phyloP scores from a whole-genome alignment of 305 asterid species.

The Fraxinus baroniana region DNA sequence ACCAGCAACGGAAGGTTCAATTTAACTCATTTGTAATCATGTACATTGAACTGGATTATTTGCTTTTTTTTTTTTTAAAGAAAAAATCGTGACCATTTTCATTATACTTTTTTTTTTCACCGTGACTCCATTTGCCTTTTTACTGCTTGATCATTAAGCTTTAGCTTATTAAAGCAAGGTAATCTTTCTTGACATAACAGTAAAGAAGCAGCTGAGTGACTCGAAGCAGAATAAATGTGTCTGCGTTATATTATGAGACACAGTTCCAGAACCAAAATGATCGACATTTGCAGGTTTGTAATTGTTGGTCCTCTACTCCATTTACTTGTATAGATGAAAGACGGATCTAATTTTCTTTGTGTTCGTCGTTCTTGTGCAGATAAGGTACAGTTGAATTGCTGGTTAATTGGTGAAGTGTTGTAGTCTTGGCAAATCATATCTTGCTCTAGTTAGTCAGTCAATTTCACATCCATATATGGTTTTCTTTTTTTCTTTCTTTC shows the following conservation, averaged over 20 bases:
- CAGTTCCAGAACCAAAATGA: background rate
- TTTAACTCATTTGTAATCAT: background rate
- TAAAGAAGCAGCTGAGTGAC: background rate
- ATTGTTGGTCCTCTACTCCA: background rate
- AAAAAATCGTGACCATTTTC: background rate
- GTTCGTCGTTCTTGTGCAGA: background rate
- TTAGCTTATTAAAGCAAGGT: background rate
- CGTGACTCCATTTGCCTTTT: background rate
- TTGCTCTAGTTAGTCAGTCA: background rate
- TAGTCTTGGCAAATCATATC: background rate
- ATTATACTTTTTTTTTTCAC: background rate
- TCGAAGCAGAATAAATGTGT: constrained; percentile 6
- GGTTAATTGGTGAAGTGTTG: background rate
- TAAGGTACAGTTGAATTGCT: background rate
- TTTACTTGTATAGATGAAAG: background rate
- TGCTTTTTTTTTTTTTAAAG: background rate
- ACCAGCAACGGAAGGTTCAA: constrained; percentile 54
- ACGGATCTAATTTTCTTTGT: background rate
- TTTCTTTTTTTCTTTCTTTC: background rate
- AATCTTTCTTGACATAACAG: constrained; percentile 33
- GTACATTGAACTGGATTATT: background rate
- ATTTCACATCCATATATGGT: background rate
- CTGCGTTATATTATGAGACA: constrained; percentile 12
- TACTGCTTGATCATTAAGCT: background rate
- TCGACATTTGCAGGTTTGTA: constrained; percentile 8